Evolutionary conservation across 139 green algal genomes (phyloP).

Genomic region (Ulvella scutata): DNA sequence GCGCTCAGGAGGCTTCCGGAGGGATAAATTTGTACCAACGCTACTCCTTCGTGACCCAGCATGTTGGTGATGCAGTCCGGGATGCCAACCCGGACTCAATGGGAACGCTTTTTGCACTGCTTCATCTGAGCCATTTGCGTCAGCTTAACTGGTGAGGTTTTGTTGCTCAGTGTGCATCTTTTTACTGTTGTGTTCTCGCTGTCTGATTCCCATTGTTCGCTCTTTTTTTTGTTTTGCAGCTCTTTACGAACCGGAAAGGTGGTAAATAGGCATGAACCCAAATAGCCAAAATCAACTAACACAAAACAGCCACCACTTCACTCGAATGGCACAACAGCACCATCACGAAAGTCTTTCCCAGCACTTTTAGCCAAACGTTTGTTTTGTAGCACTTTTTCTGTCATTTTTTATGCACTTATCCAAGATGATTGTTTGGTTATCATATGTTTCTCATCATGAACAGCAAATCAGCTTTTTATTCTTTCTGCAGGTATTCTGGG

Average conservation of each 20-base stretch:
- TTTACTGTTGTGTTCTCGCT: background rate
- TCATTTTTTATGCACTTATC: background rate
- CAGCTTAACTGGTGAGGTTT: conserved; percentile 60
- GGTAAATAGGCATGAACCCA: too few relatives aligned
- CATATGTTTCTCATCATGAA: background rate
- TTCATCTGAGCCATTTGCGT: conserved; percentile 48
- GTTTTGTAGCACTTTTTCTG: background rate
- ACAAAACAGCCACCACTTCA: background rate
- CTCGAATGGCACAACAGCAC: conserved; percentile 4
- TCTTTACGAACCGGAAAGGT: too few relatives aligned
- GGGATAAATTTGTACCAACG: conserved; percentile 58
- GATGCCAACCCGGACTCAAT: conserved; percentile 38
- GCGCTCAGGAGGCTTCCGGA: background rate
- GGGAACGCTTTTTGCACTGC: conserved; percentile 58
- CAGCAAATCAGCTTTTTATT: background rate
- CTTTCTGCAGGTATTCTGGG: conserved; percentile 16
- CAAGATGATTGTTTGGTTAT: too few relatives aligned
- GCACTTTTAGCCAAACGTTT: too few relatives aligned
- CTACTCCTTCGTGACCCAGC: conserved; percentile 40
- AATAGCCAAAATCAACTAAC: background rate
- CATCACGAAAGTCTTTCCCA: background rate
- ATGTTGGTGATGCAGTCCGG: conserved; percentile 39
- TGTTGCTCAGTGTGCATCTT: background rate
- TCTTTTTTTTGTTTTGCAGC: background rate
- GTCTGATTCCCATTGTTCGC: background rate